Evolutionary conservation across 768 basidiomycete species (phyloP), one percentile per base, ranked within the genome.

Genomic region (Kwoniella bestiolae): DNA sequence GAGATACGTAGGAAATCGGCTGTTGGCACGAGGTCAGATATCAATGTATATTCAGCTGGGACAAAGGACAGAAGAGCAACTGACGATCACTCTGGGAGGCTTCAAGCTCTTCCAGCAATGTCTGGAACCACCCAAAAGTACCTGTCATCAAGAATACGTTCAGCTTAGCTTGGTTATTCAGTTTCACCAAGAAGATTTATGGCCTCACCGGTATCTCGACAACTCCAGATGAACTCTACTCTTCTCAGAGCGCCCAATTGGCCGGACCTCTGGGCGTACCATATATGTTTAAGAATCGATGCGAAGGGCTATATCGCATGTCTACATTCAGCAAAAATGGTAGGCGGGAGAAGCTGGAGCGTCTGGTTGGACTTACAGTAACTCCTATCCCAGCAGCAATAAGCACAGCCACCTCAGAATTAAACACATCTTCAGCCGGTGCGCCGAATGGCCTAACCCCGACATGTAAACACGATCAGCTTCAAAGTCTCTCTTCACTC

Each of bases 71-170:
- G n/a, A n/a, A n/a, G n/a, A n/a, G 34, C 34, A 47, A 47, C 26
- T 12, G 85, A 92, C 92, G 90, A 84, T 94, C 91, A 35, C 88
- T 87, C 77, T 94, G 92, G 49, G 91, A 90, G 53, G 87, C 87
- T 79, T 96, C 94, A 50, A 96, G 88, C 78, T 93, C 89, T 75
- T 90, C 89, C 65, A 96, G 84, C 57, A 96, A 83, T 66, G 86
- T 88, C 80, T 94, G 91, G 86, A 97, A 95, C 94, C 94, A 96
- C 73, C 92, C 93, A 75, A 96, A 93, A n/a, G 91, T 91, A n/a
- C 91, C 91, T n/a, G 90, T 34, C 5, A 46, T 45, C 52, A 18
- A 18, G n/a, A n/a, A n/a, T n/a, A n/a, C n/a, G n/a, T n/a, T n/a
- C n/a, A n/a, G n/a, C n/a, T n/a, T n/a, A n/a, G n/a, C n/a, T n/a